These are phyloP conservation scores for Aegilops bicornis DNA, from an alignment of 176 grass and related monocot species.

Conservation along the genomic window DNA sequence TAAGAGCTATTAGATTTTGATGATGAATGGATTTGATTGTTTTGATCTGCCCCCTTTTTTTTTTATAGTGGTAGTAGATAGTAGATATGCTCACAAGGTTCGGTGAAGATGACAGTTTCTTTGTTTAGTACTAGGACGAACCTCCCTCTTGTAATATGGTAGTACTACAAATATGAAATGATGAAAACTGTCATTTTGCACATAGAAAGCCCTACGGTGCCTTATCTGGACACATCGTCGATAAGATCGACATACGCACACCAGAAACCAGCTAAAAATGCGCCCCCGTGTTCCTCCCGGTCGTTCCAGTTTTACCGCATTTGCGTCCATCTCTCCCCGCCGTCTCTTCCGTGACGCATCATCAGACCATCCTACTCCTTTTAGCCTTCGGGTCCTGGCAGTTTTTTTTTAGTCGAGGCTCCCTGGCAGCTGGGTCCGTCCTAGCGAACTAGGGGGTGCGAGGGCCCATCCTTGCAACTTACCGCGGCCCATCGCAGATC, in stretches of 20 bases:
- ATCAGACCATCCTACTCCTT: no score
- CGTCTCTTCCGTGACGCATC: not conserved
- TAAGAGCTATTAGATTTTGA: no score
- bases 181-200: not conserved
- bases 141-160: no score
- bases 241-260: not conserved
- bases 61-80: no score
- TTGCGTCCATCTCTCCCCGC: not conserved
- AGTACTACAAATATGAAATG: not conserved
- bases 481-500: not conserved
- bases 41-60: no score
- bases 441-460: accelerated
- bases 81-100: not conserved
- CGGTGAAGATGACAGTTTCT: not conserved
- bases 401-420: not conserved
- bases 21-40: no score
- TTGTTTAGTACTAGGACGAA: not conserved
- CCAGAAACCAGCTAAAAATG: not conserved
- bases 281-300: not conserved
- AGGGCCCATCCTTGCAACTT: not conserved
- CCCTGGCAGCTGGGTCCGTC: not conserved
- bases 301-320: no score
- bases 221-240: not conserved
- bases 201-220: not conserved
- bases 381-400: not conserved